Percentiles rank a stretch among this genome's conserved stretches.
These are phyloP conservation scores for Calonectria hawksworthii DNA, from an alignment of 2,329 filamentous ascomycete species.

Conservation along the genomic window DNA sequence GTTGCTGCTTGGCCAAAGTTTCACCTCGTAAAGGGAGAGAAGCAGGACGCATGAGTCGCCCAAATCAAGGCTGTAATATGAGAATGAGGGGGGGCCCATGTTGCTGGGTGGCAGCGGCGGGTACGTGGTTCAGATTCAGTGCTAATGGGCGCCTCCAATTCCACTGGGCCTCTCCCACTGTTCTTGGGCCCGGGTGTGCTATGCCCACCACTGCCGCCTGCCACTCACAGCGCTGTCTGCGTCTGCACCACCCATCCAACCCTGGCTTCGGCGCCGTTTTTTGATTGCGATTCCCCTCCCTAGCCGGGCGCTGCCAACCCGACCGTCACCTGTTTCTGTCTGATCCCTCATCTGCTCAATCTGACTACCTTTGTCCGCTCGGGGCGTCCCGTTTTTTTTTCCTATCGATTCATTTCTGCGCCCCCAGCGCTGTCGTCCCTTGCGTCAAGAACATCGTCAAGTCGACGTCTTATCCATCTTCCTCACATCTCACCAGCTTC, in stretches of 20 bases:
- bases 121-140: constrained; percentile 14
- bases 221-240: constrained; percentile 14
- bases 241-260: constrained; percentile 30
- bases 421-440: constrained; percentile 11
- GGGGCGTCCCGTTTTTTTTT: constrained; percentile 28
- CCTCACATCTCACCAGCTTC: not conserved
- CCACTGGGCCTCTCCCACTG: constrained; percentile 21
- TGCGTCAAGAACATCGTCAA: not conserved
- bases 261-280: constrained; percentile 39
- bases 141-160: constrained; percentile 44
- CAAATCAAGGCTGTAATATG: not conserved
- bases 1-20: constrained; percentile 5
- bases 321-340: constrained; percentile 44
- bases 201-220: not conserved
- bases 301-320: constrained; percentile 28
- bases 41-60: constrained; percentile 7
- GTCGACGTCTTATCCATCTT: not conserved
- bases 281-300: constrained; percentile 48
- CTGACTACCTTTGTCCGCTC: constrained; percentile 22
- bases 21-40: constrained; percentile 14
- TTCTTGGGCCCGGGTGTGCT: constrained; percentile 7
- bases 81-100: not conserved
- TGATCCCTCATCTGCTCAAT: constrained; percentile 37
- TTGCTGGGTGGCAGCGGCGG: constrained; percentile 4
- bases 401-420: constrained; percentile 28